These are phyloP conservation scores for Microcos paniculata DNA, from an alignment of 345 rosid genomes.

Conservation along the genomic window DNA sequence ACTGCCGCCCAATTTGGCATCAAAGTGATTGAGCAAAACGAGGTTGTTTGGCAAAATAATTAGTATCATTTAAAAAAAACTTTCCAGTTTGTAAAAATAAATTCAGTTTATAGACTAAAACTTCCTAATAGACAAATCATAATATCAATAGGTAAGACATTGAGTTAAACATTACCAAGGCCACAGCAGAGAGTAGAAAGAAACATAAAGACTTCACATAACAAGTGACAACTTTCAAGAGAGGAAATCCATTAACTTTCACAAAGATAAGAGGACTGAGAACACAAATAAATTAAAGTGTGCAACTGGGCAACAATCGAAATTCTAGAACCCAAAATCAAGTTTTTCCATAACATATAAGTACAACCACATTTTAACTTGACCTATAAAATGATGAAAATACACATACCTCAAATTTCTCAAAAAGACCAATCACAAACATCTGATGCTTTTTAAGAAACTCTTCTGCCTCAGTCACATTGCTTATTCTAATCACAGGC, in stretches of 20 bases:
- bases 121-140: background rate
- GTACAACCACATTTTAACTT: background rate
- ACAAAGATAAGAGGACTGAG: background rate
- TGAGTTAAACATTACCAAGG: background rate
- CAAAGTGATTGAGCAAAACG: background rate
- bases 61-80: background rate
- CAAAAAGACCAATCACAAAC: slow-evolving; percentile 60
- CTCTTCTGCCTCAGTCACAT: slow-evolving; percentile 57
- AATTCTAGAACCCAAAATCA: background rate
- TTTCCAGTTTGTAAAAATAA: background rate
- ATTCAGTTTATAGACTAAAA: background rate
- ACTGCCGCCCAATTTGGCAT: background rate
- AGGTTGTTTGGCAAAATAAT: no score
- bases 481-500: slow-evolving; percentile 52
- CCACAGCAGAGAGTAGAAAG: background rate
- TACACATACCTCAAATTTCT: slow-evolving; percentile 64
- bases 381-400: background rate
- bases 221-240: background rate
- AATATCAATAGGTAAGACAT: background rate
- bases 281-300: background rate
- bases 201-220: background rate
- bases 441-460: slow-evolving; percentile 51
- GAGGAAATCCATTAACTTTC: background rate
- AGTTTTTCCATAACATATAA: background rate
- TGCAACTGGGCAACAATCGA: background rate